Conservation (phyloP, 345 rosid species). For the Salix suchowensis region DNA sequence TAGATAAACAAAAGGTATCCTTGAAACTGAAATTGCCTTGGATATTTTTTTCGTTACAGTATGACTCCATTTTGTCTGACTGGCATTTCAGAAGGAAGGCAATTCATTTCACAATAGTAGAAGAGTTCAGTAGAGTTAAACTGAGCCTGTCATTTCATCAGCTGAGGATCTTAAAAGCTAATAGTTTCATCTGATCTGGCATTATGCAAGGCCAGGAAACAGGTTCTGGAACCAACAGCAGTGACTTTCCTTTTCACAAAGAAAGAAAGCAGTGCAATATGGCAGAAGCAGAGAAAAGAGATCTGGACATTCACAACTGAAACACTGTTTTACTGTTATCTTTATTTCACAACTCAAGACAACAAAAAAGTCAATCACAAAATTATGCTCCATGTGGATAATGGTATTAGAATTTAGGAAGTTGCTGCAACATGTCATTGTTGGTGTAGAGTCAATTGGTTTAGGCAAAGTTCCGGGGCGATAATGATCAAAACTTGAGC, state of each 20-base stretch:
- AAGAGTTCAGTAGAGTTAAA: neutral
- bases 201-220: neutral
- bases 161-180: neutral
- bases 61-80: neutral
- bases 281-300: neutral
- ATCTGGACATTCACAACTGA: neutral
- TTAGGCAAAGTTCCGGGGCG: neutral
- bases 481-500: neutral
- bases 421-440: neutral
- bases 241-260: neutral
- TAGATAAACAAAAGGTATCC: neutral
- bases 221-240: neutral
- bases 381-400: neutral
- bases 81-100: neutral
- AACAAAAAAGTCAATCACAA: neutral
- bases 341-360: neutral
- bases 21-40: neutral
- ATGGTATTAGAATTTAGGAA: neutral
- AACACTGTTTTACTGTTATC: neutral
- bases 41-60: neutral
- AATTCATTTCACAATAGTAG: neutral
- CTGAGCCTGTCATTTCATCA: neutral
- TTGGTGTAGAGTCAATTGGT: neutral
- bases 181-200: neutral
- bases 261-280: neutral